Conservation (phyloP, 2,329 filamentous ascomycete genomes). For the Diplocarpon rosae region DNA sequence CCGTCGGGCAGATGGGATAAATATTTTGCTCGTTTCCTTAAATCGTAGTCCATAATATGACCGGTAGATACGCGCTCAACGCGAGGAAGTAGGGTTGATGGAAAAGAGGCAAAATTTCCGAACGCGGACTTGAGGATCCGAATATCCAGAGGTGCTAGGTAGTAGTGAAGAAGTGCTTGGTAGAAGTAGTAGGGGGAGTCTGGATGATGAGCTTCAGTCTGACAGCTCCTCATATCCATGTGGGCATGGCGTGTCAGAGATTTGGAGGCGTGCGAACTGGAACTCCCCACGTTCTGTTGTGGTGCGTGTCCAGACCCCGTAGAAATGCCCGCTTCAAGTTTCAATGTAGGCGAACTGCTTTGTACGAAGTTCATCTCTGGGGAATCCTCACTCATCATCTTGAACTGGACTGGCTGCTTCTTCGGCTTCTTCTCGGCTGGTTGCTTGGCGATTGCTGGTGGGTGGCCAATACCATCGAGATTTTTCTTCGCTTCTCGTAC, state of each 20-base stretch:
- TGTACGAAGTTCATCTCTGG: constrained; percentile 41
- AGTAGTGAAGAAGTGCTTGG: constrained; percentile 60
- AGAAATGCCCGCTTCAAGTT: constrained; percentile 19
- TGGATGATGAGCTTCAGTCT: constrained; percentile 19
- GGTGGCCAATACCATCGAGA: constrained; percentile 54
- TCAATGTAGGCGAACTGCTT: constrained; percentile 34
- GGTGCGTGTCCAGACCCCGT: constrained; percentile 10
- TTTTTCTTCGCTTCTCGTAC: constrained; percentile 70
- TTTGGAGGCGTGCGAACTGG: neutral
- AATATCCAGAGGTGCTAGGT: constrained; percentile 61
- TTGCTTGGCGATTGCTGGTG: constrained; percentile 41
- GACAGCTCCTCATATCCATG: neutral
- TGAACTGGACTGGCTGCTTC: constrained; percentile 38
- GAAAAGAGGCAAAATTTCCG: constrained; percentile 54
- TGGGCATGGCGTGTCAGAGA: no score
- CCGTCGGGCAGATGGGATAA: constrained; percentile 60
- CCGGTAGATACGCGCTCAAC: constrained; percentile 62
- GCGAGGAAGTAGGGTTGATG: constrained; percentile 57
- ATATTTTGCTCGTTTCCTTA: constrained; percentile 60
- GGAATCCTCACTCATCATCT: constrained; percentile 33
- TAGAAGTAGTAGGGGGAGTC: constrained; percentile 55
- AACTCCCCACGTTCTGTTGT: neutral
- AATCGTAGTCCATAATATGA: constrained; percentile 60
- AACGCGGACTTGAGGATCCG: constrained; percentile 63
- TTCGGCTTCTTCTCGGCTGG: constrained; percentile 37